These are phyloP conservation scores for Pythium monospermum DNA, from an alignment of 352 stramenopile genomes.

Conservation along the genomic window DNA sequence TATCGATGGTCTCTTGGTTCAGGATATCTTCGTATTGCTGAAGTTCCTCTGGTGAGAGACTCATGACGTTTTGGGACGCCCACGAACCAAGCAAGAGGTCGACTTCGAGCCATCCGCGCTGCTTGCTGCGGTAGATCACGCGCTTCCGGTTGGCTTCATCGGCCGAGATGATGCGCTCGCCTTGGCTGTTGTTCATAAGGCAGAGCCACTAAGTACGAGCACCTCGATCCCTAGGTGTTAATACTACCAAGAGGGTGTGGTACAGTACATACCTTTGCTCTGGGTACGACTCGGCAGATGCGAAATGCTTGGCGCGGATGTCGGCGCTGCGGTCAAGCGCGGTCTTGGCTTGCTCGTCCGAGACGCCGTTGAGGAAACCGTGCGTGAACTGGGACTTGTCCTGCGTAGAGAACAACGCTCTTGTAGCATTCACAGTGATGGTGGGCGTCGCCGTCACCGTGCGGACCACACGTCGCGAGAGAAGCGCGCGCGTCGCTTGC, in stretches of 20 bases:
- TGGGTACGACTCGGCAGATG: conserved; percentile 35
- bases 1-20: conserved; percentile 97
- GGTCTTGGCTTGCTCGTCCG: conserved; percentile 41
- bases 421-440: conserved; percentile 14
- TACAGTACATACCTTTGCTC: conserved; percentile 21
- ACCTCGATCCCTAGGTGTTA: not conserved
- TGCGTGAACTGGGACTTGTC: conserved; percentile 36
- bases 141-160: conserved; percentile 86
- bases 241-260: not conserved
- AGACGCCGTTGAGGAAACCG: conserved; percentile 46
- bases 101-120: conserved; percentile 95
- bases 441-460: conserved; percentile 9
- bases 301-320: conserved; percentile 58
- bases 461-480: not conserved
- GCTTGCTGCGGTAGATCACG: conserved; percentile 94
- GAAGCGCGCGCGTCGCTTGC: conserved; percentile 1
- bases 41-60: conserved; percentile 74
- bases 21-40: conserved; percentile 95
- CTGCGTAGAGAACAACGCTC: too few species aligned
- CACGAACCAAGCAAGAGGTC: conserved; percentile 94
- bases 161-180: conserved; percentile 38
- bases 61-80: conserved; percentile 89
- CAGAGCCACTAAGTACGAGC: not conserved
- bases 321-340: conserved; percentile 44
- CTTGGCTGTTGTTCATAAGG: conserved; percentile 35